phyloP scores from a whole-genome alignment of 2,329 filamentous ascomycete genomes.

The Onygenales sp. region DNA sequence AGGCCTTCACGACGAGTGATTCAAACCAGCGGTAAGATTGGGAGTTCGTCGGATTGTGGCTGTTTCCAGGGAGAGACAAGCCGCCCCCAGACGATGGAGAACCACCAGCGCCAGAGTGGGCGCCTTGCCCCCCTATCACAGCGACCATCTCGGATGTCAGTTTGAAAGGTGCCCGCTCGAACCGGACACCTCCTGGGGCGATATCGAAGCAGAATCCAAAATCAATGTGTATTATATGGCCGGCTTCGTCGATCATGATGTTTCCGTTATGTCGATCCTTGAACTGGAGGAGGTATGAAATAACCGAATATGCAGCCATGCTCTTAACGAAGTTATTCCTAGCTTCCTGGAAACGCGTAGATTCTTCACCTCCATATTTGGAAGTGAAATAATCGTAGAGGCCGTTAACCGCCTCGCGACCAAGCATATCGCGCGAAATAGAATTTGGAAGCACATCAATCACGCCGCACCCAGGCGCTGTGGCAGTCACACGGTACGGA shows the following conservation, averaged over 20 bases:
- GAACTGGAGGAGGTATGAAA: conserved; percentile 94
- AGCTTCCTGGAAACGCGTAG: conserved; percentile 86
- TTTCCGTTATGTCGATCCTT: conserved; percentile 99
- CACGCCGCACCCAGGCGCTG: conserved; percentile 91
- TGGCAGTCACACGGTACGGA: conserved; percentile 93
- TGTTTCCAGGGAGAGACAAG: conserved; percentile 22
- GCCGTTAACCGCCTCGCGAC: conserved; percentile 93
- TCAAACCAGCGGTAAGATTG: conserved; percentile 95
- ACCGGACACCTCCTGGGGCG: conserved; percentile 90
- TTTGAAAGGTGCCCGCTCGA: conserved; percentile 97
- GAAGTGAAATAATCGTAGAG: conserved; percentile 97
- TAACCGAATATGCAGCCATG: conserved; percentile 97
- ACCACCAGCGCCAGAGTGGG: conserved; percentile 18
- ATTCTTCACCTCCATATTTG: conserved; percentile 95
- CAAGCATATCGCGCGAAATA: conserved; percentile 97
- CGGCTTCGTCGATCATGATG: conserved; percentile 97
- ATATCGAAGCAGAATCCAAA: conserved; percentile 99
- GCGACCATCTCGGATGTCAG: conserved; percentile 94
- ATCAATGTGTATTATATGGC: conserved; percentile 96
- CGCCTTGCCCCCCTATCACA: conserved; percentile 70
- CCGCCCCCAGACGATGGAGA: conserved; percentile 11
- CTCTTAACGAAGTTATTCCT: conserved; percentile 97
- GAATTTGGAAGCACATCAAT: conserved; percentile 97
- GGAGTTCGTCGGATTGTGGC: conserved; percentile 50
- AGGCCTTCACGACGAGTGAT: conserved; percentile 90